Evolutionary conservation across 495 filamentous ascomycete species (phyloP).

Genomic region (Penicillium parvum): DNA sequence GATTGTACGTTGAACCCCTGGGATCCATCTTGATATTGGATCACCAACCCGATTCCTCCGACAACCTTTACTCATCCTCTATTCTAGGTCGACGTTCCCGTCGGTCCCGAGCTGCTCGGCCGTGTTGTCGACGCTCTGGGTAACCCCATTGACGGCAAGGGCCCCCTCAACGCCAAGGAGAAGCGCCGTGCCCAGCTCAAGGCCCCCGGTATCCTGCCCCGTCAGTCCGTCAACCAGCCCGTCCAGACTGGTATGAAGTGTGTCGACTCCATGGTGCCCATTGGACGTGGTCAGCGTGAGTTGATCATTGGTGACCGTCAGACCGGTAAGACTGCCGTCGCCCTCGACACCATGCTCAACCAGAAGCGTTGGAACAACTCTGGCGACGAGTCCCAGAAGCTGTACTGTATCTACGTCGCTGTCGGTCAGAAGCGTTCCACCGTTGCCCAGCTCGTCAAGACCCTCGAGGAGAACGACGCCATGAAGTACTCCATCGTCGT

Average conservation of each 20-base stretch:
- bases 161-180: slow-evolving; percentile 84
- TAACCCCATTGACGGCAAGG: slow-evolving; percentile 99
- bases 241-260: slow-evolving; percentile 99
- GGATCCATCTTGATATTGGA: slow-evolving; percentile 12
- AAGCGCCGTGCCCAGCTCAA: slow-evolving; percentile 97
- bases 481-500: slow-evolving; percentile 98
- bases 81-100: slow-evolving; percentile 88
- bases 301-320: slow-evolving; percentile 99
- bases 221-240: slow-evolving; percentile 93
- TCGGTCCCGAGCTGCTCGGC: slow-evolving; percentile 86
- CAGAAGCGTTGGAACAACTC: slow-evolving; percentile 95
- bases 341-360: slow-evolving; percentile 97
- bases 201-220: slow-evolving; percentile 96
- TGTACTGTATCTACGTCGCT: slow-evolving; percentile 99
- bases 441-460: slow-evolving; percentile 98
- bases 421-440: slow-evolving; percentile 99
- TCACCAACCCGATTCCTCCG: not conserved
- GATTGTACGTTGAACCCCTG: slow-evolving; percentile 70
- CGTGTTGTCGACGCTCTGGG: slow-evolving; percentile 98
- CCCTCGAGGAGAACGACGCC: slow-evolving; percentile 98
- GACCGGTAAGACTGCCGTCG: slow-evolving; percentile 99
- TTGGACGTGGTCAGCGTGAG: slow-evolving; percentile 99
- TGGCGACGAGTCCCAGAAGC: slow-evolving; percentile 91
- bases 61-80: slow-evolving; percentile 22
- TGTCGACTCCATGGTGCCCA: slow-evolving; percentile 99